Base-by-base conservation (phyloP, 805 yeast species). In the Tetrapisispora nanseiensis region DNA sequence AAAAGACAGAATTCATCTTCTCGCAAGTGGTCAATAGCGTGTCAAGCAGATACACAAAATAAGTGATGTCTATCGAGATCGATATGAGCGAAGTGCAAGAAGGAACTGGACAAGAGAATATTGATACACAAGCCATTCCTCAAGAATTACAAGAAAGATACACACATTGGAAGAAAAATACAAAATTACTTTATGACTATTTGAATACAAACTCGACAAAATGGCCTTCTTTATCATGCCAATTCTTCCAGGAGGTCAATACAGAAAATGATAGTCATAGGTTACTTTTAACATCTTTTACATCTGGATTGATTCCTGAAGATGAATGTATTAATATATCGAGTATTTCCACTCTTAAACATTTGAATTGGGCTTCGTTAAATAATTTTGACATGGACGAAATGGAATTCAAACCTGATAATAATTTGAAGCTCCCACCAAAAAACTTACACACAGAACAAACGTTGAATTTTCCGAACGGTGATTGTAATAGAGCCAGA, bases 141-240 rank as follows among this genome's bases (percentile, higher is more conserved):
- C 50, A 46, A 12, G 57, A 48, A 21, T 43, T 51, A 24, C 65
- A 59, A 42, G 46, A 48, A 24, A 54, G 62, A 21, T 68, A 68
- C 41, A 54, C 59, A 18, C 47, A 47, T 8, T 86, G 95, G 95
- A 86, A 86, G 59, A 80, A 82, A 52, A 82, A 90, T 29, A 79
- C 86, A 3, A 86, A 86, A 9, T 67, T 81, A 48, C 67, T 85
- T 43, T 86, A 86, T 61, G 84, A 80, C 51, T 73, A 81, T 47
- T 67, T 86, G 36, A 79, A 82, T 47, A 81, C 92, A 3, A 74
- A 73, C 37, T 77, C 82, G 8, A 65, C 79, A 21, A 72, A 76
- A 40, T 79, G 79, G 75, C 94, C 95, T 1, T 76, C 86, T 13
- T 62, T 84, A 46, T 69, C 87, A 0, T 72, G 82, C 15, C 76